Evolutionary conservation across 805 yeast genomes (phyloP).

Genomic region (Ogataea dorogensis): DNA sequence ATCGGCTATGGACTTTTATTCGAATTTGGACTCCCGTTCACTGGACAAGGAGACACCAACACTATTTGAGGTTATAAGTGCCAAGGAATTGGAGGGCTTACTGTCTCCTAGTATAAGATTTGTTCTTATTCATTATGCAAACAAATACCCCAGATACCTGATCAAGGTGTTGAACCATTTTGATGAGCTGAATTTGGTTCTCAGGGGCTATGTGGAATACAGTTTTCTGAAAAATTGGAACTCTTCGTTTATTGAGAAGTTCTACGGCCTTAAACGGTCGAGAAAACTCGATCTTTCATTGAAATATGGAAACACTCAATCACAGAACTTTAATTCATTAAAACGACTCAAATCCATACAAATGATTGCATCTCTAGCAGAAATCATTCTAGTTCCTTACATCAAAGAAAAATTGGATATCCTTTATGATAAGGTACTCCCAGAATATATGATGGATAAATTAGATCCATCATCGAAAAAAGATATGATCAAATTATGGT

Average conservation of each 20-base stretch:
- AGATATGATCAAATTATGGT: slow-evolving; percentile 35
- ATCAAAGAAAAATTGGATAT: slow-evolving; percentile 65
- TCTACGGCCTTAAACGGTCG: slow-evolving; percentile 81
- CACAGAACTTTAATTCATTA: slow-evolving; percentile 42
- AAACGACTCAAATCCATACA: slow-evolving; percentile 56
- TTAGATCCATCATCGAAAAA: slow-evolving; percentile 32
- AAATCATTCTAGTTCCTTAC: slow-evolving; percentile 66
- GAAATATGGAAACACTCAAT: slow-evolving; percentile 9
- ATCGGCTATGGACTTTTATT: slow-evolving; percentile 67
- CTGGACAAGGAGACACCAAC: slow-evolving; percentile 80
- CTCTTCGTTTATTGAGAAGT: slow-evolving; percentile 85
- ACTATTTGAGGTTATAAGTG: slow-evolving; percentile 80
- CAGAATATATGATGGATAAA: slow-evolving; percentile 54
- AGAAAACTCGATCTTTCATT: slow-evolving; percentile 24
- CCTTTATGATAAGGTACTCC: slow-evolving; percentile 59
- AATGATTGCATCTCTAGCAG: slow-evolving; percentile 51
- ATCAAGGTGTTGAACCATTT: slow-evolving; percentile 62
- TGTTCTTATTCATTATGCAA: slow-evolving; percentile 77
- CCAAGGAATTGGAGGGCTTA: slow-evolving; percentile 72
- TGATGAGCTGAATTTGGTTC: slow-evolving; percentile 68
- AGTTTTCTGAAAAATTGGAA: slow-evolving; percentile 71
- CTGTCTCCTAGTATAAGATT: slow-evolving; percentile 82
- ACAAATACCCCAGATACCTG: slow-evolving; percentile 68
- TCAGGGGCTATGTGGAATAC: slow-evolving; percentile 69
- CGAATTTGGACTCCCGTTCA: slow-evolving; percentile 73